Conservation (phyloP, 345 rosid species). For the Nephelium lappaceum region DNA sequence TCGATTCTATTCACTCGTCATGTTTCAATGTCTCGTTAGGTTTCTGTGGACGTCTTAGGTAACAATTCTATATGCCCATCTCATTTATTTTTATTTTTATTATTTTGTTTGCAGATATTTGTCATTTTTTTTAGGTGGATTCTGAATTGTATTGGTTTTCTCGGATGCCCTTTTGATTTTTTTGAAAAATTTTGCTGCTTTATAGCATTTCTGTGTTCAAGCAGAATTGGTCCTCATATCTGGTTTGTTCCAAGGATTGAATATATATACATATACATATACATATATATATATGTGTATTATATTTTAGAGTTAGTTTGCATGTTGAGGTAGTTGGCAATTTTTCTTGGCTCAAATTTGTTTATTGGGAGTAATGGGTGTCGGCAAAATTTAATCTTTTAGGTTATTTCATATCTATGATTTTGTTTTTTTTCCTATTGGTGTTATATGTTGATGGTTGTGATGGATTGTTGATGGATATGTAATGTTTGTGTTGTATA, state of each 20-base stretch:
- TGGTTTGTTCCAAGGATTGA: background rate
- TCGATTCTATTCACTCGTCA: conserved; percentile 23
- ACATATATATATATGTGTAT: too few species aligned
- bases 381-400: background rate
- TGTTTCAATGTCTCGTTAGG: conserved; percentile 17
- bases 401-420: background rate
- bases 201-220: conserved; percentile 15
- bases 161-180: conserved; percentile 1
- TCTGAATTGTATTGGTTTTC: conserved; percentile 10
- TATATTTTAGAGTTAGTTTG: background rate
- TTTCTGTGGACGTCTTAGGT: conserved; percentile 36
- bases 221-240: conserved; percentile 24
- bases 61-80: conserved; percentile 29
- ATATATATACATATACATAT: background rate
- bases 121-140: conserved; percentile 12
- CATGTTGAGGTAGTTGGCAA: background rate
- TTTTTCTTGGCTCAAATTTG: conserved; percentile 1
- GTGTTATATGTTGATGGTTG: background rate
- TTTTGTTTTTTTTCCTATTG: background rate
- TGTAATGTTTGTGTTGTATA: background rate
- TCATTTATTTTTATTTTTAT: background rate
- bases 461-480: background rate
- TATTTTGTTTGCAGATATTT: background rate
- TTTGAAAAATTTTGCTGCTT: background rate
- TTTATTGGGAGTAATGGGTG: background rate